Conservation (phyloP, 805 yeast species). For the Myxozyma melibiosi region DNA sequence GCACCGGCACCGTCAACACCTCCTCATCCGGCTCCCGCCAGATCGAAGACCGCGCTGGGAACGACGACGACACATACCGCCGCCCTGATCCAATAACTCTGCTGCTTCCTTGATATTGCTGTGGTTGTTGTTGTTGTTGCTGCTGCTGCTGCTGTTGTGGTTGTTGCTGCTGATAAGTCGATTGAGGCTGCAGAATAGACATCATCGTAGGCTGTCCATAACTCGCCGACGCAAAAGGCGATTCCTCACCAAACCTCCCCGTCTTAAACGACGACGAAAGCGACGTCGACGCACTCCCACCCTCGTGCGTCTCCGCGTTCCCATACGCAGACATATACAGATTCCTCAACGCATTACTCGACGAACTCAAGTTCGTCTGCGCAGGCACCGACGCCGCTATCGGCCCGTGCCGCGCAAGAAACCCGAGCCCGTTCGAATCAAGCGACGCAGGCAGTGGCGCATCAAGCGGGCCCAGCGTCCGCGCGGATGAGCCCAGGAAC, state of each 20-base stretch:
- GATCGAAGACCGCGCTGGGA: constrained; percentile 28
- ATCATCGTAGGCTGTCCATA: too few species aligned
- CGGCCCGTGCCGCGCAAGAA: constrained; percentile 34
- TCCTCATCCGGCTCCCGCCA: constrained; percentile 25
- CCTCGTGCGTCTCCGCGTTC: constrained; percentile 12
- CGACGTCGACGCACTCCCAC: neutral
- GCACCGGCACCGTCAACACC: neutral
- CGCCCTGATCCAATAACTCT: constrained; percentile 6
- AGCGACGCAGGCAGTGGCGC: constrained; percentile 33
- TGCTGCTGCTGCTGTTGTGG: constrained; percentile 6
- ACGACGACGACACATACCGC: constrained; percentile 30
- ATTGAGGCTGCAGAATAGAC: too few species aligned
- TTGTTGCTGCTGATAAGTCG: constrained; percentile 2
- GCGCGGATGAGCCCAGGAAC: constrained; percentile 21
- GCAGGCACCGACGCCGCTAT: constrained; percentile 36
- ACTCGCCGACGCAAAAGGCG: too few species aligned
- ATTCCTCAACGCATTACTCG: constrained; percentile 25
- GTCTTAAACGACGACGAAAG: too few species aligned
- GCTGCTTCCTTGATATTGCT: neutral
- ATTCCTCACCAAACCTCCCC: too few species aligned
- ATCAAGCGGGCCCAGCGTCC: constrained; percentile 30
- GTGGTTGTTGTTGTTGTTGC: constrained; percentile 3
- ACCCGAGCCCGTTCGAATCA: constrained; percentile 31
- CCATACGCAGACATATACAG: constrained; percentile 33
- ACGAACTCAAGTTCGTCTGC: constrained; percentile 7